Base-by-base conservation (phyloP, 805 yeast genomes). In the Ascoidea asiatica region DNA sequence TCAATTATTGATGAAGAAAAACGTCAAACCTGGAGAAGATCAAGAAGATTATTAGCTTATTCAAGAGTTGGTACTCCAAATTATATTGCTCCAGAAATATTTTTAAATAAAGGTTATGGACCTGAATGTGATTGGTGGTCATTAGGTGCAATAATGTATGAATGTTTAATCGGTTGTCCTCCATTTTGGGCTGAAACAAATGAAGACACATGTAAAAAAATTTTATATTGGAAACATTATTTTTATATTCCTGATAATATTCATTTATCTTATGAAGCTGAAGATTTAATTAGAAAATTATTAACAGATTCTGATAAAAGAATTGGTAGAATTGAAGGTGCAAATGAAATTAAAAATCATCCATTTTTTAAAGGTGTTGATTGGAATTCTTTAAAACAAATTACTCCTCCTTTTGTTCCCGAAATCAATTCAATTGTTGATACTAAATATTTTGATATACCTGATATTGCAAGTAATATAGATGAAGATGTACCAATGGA, bases 51-150 rank as follows among this genome's bases (percentile, higher is more conserved):
- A 42, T 67, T 69, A 71, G 75, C 75, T 20, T 69, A 69, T 50
- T 68, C 73, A 13, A 69, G 73, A 0, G 75, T 69, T 20, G 75
- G 66, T 65, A 44, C 52, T 15, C 52, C 52, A 19, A 45, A 49
- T 38, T 49, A 49, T 40, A 49, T 49, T 45, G 50, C 52, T 33
- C 52, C 52, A 11, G 52, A 49, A 20, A 44, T 49, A 17, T 49
- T 49, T 36, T 44, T 44, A 13, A 72, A 69, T 50, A 71, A 68
- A 53, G 75, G 75, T 1, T 69, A 69, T 53, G 73, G 73, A 15
- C 73, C 67, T 48, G 75, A 69, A 54, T 69, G 75, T 55, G 75
- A 69, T 52, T 69, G 75, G 75, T 69, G 75, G 75, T 65, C 71
- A 7, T 55, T 69, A 33, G 75, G 75, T 17, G 73, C 73, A 1